Base-by-base conservation (phyloP, 306 rosid genomes). In the Pyrus pyrifolia region DNA sequence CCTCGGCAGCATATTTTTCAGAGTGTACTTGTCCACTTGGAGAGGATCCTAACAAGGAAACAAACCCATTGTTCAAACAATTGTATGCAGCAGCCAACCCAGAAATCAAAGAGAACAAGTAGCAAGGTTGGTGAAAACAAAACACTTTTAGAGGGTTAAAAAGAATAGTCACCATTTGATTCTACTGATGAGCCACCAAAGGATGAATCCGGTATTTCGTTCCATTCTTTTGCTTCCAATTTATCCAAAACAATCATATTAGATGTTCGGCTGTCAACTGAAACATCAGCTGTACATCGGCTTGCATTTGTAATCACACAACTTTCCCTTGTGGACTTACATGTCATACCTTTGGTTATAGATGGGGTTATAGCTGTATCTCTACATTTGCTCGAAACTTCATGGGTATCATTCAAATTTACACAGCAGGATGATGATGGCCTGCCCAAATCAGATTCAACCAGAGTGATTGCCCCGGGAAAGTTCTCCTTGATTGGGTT, bases 151-250 rank as follows among this genome's bases (percentile, higher is more conserved):
- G 23, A 79, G 42, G 62, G 70, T 44, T 57, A 61, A 74, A 42
- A 33, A 75, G 19, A 69, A 80, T 82, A 84, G 73, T 77, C 61
- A 93, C 98, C 93, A 70, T 72, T 66, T 71, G 51, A 19, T 81
- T 87, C 85, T 61, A 69, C 83, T 69, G 74, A 75, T 40, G 64
- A 58, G 82, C 73, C 83, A 68, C 22, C 66, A 75, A 70, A 72
- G 25, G 88, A 81, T 81, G 82, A 79, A 81, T 78, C 78, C 35
- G 75, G 63, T 63, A 23, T 72, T 53, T 82, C 81, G 67, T 65
- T 81, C 80, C 79, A 82, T 60, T 66, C 62, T 42, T 72, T 80
- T 62, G 57, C 85, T 66, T 31, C 65, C 12, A 82, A 69, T 58
- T 84, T 68, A 29, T 46, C 75, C 65, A 22, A 72, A 44, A 42